Base-by-base conservation (phyloP, 768 basidiomycete genomes). In the Coprinopsis strossmayeri region DNA sequence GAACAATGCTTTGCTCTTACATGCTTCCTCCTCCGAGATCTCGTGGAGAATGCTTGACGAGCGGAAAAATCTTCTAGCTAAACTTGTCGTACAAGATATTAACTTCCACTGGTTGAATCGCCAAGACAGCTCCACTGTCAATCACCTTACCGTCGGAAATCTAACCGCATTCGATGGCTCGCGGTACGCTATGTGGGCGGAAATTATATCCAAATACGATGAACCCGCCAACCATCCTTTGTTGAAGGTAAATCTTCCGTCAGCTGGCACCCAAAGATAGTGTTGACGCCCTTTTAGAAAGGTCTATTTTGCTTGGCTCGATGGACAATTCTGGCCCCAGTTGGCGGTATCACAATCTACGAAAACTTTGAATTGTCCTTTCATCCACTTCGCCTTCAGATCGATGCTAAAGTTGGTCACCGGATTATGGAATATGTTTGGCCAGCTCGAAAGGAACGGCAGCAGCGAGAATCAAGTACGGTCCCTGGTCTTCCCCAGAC, bases 1-100 rank as follows among this genome's bases (percentile, higher is more conserved):
- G 54, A 89, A 88, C 58, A 87, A 87, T 1, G 88, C 91, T 1
- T 72, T 92, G 39, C 74, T 89, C 45, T 66, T 95, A 25, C 84
- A 88, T 51, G 85, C 91, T 0, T 82, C 81, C 4, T 91, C 91
- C 0, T 78, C 82, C 4, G 87, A 92, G 62, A 84, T 98, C 39
- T 91, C 88, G 0, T 98, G 93, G 92, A 77, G 76, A 51, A 93
- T 97, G 90, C 67, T 95, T 13, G 86, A 85, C 58, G 77, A 84
- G 38, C 68, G 78, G 34, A 70, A 76, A 41, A 80, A 84, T 35
- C 71, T 94, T 37, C 72, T 95, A 1, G 83, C 90, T 32, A 95
- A 96, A 66, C 73, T 96, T 37, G 85, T 85, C n/a, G 77, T 94
- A 38, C 78, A 81, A 44, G 75, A 80, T 46, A 86, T 85, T 55